Percentiles rank a stretch among this genome's conserved stretches.
Evolutionary conservation across 768 basidiomycete genomes (phyloP).

Genomic region (Melanogaster broomeanus): DNA sequence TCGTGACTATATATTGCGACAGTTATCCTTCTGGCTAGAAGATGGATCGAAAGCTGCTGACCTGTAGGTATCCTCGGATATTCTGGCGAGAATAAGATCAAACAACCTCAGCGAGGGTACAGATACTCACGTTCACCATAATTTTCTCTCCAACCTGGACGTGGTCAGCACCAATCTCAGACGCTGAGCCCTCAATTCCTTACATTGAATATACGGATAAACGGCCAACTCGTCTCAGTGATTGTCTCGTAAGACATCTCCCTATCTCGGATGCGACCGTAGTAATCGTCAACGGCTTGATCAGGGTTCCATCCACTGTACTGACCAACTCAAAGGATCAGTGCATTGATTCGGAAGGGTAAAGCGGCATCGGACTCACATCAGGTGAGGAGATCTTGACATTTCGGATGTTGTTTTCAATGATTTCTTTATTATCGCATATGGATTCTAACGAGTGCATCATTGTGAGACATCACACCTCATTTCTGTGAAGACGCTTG

Average conservation of each 20-base stretch:
- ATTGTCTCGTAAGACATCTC: slow-evolving; percentile 90
- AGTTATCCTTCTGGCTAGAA: not conserved
- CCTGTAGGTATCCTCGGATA: slow-evolving; percentile 88
- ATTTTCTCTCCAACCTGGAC: slow-evolving; percentile 91
- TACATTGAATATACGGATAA: slow-evolving; percentile 92
- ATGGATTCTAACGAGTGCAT: slow-evolving; percentile 63
- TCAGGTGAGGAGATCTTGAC: slow-evolving; percentile 99
- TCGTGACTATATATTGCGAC: slow-evolving; percentile 58
- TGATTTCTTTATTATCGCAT: slow-evolving; percentile 91
- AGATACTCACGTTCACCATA: slow-evolving; percentile 76
- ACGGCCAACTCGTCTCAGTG: slow-evolving; percentile 89
- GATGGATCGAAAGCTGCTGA: slow-evolving; percentile 27
- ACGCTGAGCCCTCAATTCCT: slow-evolving; percentile 13
- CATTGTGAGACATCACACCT: slow-evolving; percentile 3
- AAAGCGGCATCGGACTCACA: slow-evolving; percentile 47
- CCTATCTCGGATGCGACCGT: slow-evolving; percentile 82
- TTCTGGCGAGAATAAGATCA: slow-evolving; percentile 45
- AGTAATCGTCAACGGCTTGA: slow-evolving; percentile 90
- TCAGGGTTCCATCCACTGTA: slow-evolving; percentile 94
- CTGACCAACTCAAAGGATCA: slow-evolving; percentile 40
- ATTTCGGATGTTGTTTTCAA: slow-evolving; percentile 90
- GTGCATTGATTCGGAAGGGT: not conserved
- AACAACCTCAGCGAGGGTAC: not conserved
- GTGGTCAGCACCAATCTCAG: slow-evolving; percentile 8
- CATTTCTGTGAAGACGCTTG: slow-evolving; percentile 32